Percentiles rank a stretch among this genome's conserved stretches.
Conservation (phyloP, 2,329 filamentous ascomycete species). For the Nannizzia gypsea region DNA sequence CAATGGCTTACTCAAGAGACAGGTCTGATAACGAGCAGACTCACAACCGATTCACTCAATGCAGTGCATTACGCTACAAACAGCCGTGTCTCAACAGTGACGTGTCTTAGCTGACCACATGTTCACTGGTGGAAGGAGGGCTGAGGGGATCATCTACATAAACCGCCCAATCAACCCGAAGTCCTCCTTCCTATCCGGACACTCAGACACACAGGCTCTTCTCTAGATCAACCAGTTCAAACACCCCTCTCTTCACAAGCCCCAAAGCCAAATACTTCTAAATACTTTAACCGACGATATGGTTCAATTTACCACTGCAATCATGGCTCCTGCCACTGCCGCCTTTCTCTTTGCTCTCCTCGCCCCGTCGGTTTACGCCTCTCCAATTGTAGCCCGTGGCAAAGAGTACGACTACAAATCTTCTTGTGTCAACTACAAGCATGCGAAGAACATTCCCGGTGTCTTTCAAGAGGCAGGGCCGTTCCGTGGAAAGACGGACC, state of each 20-base stretch:
- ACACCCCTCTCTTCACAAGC: background rate
- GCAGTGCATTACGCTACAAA: background rate
- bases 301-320: background rate
- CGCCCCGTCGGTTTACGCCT: background rate
- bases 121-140: background rate
- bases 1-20: background rate
- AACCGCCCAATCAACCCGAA: background rate
- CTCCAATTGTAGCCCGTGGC: background rate
- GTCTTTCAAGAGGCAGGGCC: constrained; percentile 1
- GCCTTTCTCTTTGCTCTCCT: background rate
- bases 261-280: background rate
- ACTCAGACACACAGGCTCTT: background rate
- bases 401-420: background rate
- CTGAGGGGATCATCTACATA: background rate
- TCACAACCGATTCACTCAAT: background rate
- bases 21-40: background rate
- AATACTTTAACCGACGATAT: background rate
- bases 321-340: background rate
- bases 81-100: background rate
- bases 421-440: background rate
- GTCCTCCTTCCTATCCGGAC: background rate
- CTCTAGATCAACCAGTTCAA: background rate
- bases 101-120: background rate
- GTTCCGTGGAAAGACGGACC: background rate
- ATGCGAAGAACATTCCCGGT: background rate